Base-by-base conservation (phyloP, 352 stramenopile species). In the Globisporangium perplexum region DNA sequence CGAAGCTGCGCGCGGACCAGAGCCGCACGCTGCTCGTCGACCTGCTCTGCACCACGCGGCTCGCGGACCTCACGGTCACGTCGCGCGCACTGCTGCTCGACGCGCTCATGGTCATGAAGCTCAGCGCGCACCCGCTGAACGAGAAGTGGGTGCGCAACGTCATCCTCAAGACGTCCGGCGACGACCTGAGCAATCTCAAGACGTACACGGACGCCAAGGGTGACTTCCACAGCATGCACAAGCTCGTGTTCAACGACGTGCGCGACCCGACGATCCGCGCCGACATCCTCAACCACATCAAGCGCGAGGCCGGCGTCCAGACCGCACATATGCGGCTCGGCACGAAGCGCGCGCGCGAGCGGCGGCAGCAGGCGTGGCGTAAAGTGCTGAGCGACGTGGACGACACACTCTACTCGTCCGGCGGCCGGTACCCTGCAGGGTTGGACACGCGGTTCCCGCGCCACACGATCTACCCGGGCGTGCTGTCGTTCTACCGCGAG, bases 351-450 rank as follows among this genome's bases (percentile, higher is more conserved):
- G 74, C 80, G 14, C 82, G 78, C 39, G 77, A 83, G 56, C 83
- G 89, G 26, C 75, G 84, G 42, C 74, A 90, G 41, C 89, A 93
- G 43, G 81, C 90, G n/a, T 99, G 95, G 93, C 69, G 96, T n/a
- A 99, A 99, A 66, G 93, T 99, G 41, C 67, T 99, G 18, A 98
- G 90, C 41, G 97, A 99, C 65, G 96, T 99, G 0, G 97, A 99
- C 67, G 97, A 99, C 72, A 99, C 97, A 22, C 71, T 99, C 0
- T 97, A 93, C 42, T 98, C 79, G 39, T 98, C 88, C 35, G 96
- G 95, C 6, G 97, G 97, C 45, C 84, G 83, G 14, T 99, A 98
- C 60, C 97, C 97, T 4, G 93, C 96, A 15, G 97, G 97, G 2
- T 71, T 98, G 44, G 96, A 99, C 65, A 95, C 77, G 31, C 74